Base-by-base conservation (phyloP, 164 flowering plant species). In the Tetrastigma voinierianum region DNA sequence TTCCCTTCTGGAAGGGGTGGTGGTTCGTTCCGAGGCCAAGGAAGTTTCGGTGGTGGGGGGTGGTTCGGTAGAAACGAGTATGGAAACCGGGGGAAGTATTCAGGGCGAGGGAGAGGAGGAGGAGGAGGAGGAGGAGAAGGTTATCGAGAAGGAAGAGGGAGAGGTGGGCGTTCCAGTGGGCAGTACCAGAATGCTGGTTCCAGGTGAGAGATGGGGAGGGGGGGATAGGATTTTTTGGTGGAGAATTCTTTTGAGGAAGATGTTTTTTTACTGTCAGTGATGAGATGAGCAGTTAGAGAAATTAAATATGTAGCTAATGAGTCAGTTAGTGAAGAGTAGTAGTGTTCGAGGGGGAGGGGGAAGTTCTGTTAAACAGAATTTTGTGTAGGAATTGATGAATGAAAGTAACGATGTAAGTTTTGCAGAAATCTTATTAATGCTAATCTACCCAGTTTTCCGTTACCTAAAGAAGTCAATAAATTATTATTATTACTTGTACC, bases 51-150 rank as follows among this genome's bases (percentile, higher is more conserved):
- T 55, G 82, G 87, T 14, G 81, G 80, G 2, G 72, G 86, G 5
- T 72, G 83, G 44, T 87, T 77, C 72, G 83, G 78, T 43, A 79
- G 93, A 76, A 80, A 62, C 57, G 91, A 86, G 9, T 78, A 64
- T 70, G 81, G 85, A 51, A 62, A 57, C 58, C 76, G 81, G 24
- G 86, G 81, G 15, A 88, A 81, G 4, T 81, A 73, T 56, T 71
- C 79, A 14, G 80, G 81, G 21, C 76, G 85, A 45, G 81, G 72
- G 8, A 74, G 86, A 56, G 75, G 77, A 62, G 62, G 67, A 9
- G 75, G 76, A 40, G 80, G 81, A 1, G 66, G 82, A 44, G 80
- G 78, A 9, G 79, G 75, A 13, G 83, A 78, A 54, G 77, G 78
- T 49, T 73, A 80, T 64, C 58, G 74, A 67, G 73, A 70, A 67